Base-by-base conservation (phyloP, 306 rosid species). In the Prunus salicina region DNA sequence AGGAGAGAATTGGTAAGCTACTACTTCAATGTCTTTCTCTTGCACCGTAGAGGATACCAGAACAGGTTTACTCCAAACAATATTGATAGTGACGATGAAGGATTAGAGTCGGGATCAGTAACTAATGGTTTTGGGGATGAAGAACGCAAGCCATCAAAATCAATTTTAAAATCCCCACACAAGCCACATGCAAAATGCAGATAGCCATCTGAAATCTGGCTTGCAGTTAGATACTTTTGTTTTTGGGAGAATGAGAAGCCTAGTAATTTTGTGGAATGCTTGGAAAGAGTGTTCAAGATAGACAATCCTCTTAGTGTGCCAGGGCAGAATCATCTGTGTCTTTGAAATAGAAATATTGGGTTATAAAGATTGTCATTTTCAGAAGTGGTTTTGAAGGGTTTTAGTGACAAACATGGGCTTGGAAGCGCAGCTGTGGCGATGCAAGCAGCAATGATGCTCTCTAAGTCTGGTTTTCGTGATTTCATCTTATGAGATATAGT, bases 1-100 rank as follows among this genome's bases (percentile, higher is more conserved):
- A 82, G 92, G 77, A 91, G 18, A 75, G 83, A 88, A 67, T 82
- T 95, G 62, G 86, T 95, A 61, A 88, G 93, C 91, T 95, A 92
- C 89, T 95, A 92, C 86, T 92, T 82, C 75, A 95, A 95, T 55
- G 97, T 95, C 80, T 92, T 72, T 72, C 83, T 90, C 64, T 80
- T 90, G 89, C 92, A 79, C 19, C 97, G 90, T 50, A 86, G 89
- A 88, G 92, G 82, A 75, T 67, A 86, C 73, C 98, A 95, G 78
- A 95, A 86, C 77, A 84, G 97, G 84, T 85, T 82, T 70, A 84
- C 93, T 73, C 97, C 92, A 4, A 57, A 71, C 64, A 38, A 80
- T 38, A 84, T 88, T 78, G 83, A 86, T 71, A 95, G 98, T 34
- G 97, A 95, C 46, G 93, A 94, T 43, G 96, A 89, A 12, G 90